Base-by-base conservation (phyloP, 345 rosid genomes). In the Salix koriyanagi region DNA sequence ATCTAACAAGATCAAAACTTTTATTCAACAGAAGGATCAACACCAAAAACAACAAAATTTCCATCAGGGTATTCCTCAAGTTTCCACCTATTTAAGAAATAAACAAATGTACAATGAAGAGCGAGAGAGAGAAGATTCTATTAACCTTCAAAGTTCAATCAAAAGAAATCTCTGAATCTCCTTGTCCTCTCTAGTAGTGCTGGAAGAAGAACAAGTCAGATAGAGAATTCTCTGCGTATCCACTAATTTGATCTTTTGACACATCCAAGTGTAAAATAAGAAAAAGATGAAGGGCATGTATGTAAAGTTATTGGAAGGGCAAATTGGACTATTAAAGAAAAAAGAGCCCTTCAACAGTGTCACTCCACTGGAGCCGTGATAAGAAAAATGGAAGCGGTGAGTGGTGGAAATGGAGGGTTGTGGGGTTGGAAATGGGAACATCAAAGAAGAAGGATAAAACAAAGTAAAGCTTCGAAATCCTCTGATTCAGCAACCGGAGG, bases 391-490 rank as follows among this genome's bases (percentile, higher is more conserved):
- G 75, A 61, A 60, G 74, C 69, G 5, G 18, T 65, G 16, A 46
- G 90, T 28, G 82, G 82, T 16, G 79, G 85, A 42, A 80, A 83
- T 71, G 90, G 87, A 44, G 87, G 91, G 6, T 75, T 90, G 67
- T 87, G 94, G 90, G 87, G 89, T 0, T 88, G 96, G 94, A 87
- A 81, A 37, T 75, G 76, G 79, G 73, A 65, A 34, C 54, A 76
- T 2, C 76, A 79, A 5, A 67, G 67, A 11, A 79, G 78, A 11
- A 79, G 77, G 41, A 76, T 65, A 67, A 23, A 37, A 84, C 81
- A 68, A 36, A 64, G 81, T 39, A 84, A 82, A 44, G 65, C 75
- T 52, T 79, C 92, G 41, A 88, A 84, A 68, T 85, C 90, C 56
- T 87, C 91, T 1, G 94, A 84, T 73, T 89, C 87, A 4, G 82